Percentiles rank a stretch among this genome's conserved stretches.
These are phyloP conservation scores for Trichodelitschia bisporula DNA, from an alignment of 495 filamentous ascomycete genomes.

Conservation along the genomic window DNA sequence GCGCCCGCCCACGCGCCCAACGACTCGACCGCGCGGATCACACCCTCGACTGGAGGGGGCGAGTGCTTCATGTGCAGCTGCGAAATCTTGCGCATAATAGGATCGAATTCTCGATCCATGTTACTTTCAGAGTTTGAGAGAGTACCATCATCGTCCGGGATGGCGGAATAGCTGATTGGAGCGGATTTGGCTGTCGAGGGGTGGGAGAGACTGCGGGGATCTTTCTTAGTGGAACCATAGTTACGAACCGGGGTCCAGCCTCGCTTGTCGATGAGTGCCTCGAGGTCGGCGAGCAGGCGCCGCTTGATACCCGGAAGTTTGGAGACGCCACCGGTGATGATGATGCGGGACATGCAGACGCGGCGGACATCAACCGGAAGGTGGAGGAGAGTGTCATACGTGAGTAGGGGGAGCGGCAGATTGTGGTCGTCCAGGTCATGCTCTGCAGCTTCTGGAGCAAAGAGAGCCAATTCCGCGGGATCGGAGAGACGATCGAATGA, in stretches of 20 bases:
- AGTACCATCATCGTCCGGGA: too few relatives aligned
- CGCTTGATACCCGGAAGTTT: conserved; percentile 56
- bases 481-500: conserved; percentile 43
- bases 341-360: conserved; percentile 70
- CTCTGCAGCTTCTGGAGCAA: conserved; percentile 26
- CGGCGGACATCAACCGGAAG: conserved; percentile 63
- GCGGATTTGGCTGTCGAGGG: too few relatives aligned
- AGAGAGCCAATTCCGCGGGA: conserved; percentile 53
- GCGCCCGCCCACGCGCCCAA: conserved; percentile 77
- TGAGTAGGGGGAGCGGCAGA: conserved; percentile 41
- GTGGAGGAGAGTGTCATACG: conserved; percentile 49
- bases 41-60: conserved; percentile 22
- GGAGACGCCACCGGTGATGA: conserved; percentile 65
- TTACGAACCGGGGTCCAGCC: conserved; percentile 52
- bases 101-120: conserved; percentile 9
- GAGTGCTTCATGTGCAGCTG: conserved; percentile 2
- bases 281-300: conserved; percentile 57
- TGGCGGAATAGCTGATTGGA: too few relatives aligned
- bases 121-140: too few relatives aligned
- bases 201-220: neutral
- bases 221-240: conserved; percentile 10
- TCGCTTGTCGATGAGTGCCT: conserved; percentile 28
- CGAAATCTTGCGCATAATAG: conserved; percentile 5
- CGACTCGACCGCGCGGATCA: conserved; percentile 53
- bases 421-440: conserved; percentile 66